Percentiles rank a stretch among this genome's conserved stretches.
phyloP scores from a whole-genome alignment of 78 protist genomes.

The Tieghemostelium lacteum region DNA sequence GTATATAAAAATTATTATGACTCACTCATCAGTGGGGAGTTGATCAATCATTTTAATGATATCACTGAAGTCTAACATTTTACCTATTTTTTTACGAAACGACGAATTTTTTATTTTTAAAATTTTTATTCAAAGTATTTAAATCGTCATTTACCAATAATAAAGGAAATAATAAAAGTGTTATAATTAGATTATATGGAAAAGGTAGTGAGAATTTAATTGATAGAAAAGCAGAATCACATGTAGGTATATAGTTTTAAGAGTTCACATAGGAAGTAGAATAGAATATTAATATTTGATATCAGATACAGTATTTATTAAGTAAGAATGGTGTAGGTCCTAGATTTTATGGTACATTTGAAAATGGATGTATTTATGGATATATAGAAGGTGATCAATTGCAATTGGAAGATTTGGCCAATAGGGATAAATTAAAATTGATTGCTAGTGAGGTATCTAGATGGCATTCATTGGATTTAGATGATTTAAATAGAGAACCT shows the following conservation, averaged over 20 bases:
- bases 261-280: too few relatives aligned
- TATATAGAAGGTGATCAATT: slow-evolving; percentile 73
- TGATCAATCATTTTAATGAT: too few relatives aligned
- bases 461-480: slow-evolving; percentile 55
- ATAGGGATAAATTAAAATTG: slow-evolving; percentile 3
- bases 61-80: too few relatives aligned
- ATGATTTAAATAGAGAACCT: slow-evolving; percentile 15
- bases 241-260: not conserved
- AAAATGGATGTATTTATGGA: slow-evolving; percentile 80
- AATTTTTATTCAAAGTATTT: slow-evolving; percentile 4
- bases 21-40: too few relatives aligned
- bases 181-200: slow-evolving; percentile 73
- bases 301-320: slow-evolving; percentile 52
- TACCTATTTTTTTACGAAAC: too few relatives aligned
- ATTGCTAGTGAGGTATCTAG: slow-evolving; percentile 46
- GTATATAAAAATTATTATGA: not conserved
- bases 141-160: slow-evolving; percentile 33
- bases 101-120: not conserved
- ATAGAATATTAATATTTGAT: too few relatives aligned
- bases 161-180: slow-evolving; percentile 30
- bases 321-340: slow-evolving; percentile 84
- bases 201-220: slow-evolving; percentile 64
- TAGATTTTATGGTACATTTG: slow-evolving; percentile 79
- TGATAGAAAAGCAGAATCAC: slow-evolving; percentile 56
- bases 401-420: slow-evolving; percentile 39